These are phyloP conservation scores for Trichoderma lentiforme DNA, from an alignment of 2,329 filamentous ascomycete genomes.

Conservation along the genomic window DNA sequence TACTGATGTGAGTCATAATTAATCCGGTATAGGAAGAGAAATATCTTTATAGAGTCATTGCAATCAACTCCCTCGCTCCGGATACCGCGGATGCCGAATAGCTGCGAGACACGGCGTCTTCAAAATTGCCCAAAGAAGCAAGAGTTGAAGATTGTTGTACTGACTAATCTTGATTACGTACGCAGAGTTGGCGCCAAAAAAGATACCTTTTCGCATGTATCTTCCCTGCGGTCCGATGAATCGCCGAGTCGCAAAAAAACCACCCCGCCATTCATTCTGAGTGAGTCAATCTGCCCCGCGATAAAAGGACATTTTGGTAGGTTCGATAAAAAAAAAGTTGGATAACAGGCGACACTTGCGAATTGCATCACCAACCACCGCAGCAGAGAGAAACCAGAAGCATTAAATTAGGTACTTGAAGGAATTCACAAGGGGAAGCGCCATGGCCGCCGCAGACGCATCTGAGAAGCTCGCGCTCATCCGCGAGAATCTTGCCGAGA, in stretches of 20 bases:
- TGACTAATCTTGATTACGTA: neutral
- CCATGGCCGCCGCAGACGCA: conserved; percentile 27
- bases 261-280: neutral
- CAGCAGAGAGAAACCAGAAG: neutral
- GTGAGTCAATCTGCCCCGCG: conserved; percentile 14
- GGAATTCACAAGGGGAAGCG: neutral
- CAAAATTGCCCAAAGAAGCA: neutral
- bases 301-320: conserved; percentile 2
- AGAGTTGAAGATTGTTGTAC: neutral
- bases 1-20: neutral
- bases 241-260: conserved; percentile 5
- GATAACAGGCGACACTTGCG: neutral
- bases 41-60: neutral
- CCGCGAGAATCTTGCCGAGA: conserved; percentile 74
- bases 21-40: neutral
- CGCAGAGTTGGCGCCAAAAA: neutral
- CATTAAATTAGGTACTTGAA: neutral
- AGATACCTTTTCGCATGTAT: neutral
- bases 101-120: neutral
- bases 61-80: neutral
- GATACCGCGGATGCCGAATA: neutral
- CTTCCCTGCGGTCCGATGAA: conserved; percentile 8
- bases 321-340: neutral
- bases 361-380: neutral
- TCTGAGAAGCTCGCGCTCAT: conserved; percentile 72